Base-by-base conservation (phyloP, 2,329 filamentous ascomycete genomes). In the Rhexocercosporidium sp. region DNA sequence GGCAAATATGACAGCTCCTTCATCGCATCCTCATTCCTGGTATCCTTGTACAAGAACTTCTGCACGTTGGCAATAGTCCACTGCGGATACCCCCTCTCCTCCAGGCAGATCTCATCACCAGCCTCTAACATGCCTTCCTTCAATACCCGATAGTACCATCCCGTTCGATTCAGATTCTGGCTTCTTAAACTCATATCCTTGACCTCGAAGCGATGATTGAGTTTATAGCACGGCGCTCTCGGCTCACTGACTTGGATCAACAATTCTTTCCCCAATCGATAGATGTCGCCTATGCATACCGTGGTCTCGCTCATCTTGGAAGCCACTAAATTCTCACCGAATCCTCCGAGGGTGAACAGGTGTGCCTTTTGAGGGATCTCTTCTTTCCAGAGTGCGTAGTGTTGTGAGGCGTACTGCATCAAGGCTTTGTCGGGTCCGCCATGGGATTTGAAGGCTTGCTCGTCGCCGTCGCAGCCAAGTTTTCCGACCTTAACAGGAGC, bases 71-170 rank as follows among this genome's bases (percentile, higher is more conserved):
- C 85, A 22, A 91, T 81, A 0, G 87, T 88, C 89, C 88, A 91
- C 41, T 80, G 72, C 0, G 88, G 87, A 78, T 86, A 80, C 25
- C 76, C 80, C 16, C 88, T 80, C 74, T 86, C 82, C 0, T 88
- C 76, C 0, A 91, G 78, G 2, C 76, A 76, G 65, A 90, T 84
- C 72, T 82, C 80, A 70, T 90, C 86, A 8, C 88, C 88, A 0
- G 82, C 81, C 25, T 80, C 75, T 34, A 91, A 82, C 0, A 72
- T 77, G 0, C 89, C 88, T 29, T 84, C 81, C 1, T 78, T 78
- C 18, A 90, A 73, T 1, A 91, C 84, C 1, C 88, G 83, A 68
- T 89, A 90, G 73, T 89, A 85, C 88, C 88, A 91, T 0, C 88
- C 88, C 0, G 87, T 90, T 1, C 88, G 83, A 62, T 84, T 84